A percentile compares a stretch with the other conserved stretches of the same genome.
Conservation (phyloP, 345 rosid species). For the Nephelium lappaceum region DNA sequence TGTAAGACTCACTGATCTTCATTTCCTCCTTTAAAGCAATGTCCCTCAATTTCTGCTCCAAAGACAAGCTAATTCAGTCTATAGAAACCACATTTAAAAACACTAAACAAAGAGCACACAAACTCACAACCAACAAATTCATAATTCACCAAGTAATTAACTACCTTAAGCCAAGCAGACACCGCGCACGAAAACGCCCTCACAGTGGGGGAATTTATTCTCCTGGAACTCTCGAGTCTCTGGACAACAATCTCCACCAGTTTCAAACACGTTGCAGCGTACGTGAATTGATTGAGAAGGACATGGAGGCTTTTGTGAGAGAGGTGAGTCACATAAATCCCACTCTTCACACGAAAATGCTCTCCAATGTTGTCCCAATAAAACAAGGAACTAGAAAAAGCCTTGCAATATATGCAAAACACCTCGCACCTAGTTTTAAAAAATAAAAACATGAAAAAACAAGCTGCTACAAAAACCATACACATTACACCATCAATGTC, state of each 20-base stretch:
- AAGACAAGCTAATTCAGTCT: constrained; percentile 25
- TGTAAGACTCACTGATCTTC: constrained; percentile 47
- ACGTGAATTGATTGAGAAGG: constrained; percentile 60
- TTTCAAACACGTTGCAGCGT: constrained; percentile 77
- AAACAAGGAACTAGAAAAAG: constrained; percentile 58
- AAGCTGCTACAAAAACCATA: background rate
- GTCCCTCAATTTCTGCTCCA: constrained; percentile 64
- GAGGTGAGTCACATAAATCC: constrained; percentile 70
- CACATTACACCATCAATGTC: background rate
- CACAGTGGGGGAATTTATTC: constrained; percentile 59
- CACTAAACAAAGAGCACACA: background rate
- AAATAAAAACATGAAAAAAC: background rate
- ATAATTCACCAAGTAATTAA: constrained; percentile 9
- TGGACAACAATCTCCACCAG: constrained; percentile 56
- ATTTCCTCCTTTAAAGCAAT: constrained; percentile 85
- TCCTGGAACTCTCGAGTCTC: constrained; percentile 36
- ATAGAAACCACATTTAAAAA: constrained; percentile 6
- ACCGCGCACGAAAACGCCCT: constrained; percentile 73
- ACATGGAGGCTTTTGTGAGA: constrained; percentile 62
- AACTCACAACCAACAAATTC: background rate
- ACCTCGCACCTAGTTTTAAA: constrained; percentile 49
- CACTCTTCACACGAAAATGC: constrained; percentile 45
- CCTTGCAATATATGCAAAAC: constrained; percentile 82
- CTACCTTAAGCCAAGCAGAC: constrained; percentile 76
- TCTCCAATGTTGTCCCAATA: constrained; percentile 56